Evolutionary conservation across 345 rosid species (phyloP).

Genomic region (Brassica juncea): DNA sequence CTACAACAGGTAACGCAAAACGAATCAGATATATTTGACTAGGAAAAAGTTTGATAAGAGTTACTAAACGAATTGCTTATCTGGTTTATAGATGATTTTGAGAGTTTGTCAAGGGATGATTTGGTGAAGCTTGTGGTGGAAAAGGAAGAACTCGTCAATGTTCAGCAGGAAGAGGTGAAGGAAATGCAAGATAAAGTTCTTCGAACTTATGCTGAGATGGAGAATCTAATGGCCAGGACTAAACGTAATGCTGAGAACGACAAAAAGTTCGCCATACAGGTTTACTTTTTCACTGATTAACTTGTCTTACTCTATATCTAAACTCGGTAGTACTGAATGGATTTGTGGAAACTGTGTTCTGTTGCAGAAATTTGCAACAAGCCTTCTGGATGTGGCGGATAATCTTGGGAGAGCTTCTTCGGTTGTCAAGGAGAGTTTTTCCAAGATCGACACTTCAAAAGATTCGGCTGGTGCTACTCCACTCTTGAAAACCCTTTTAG

Average conservation of each 20-base stretch:
- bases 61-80: slow-evolving; percentile 52
- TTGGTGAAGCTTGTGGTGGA: slow-evolving; percentile 71
- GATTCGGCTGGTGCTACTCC: slow-evolving; percentile 65
- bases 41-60: slow-evolving; percentile 37
- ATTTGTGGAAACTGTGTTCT: not conserved
- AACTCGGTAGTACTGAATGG: not conserved
- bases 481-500: slow-evolving; percentile 72
- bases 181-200: slow-evolving; percentile 79
- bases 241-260: slow-evolving; percentile 87
- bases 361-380: slow-evolving; percentile 75
- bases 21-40: slow-evolving; percentile 48
- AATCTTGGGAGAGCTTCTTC: slow-evolving; percentile 90
- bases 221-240: slow-evolving; percentile 83
- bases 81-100: slow-evolving; percentile 62
- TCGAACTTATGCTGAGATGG: slow-evolving; percentile 78
- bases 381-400: slow-evolving; percentile 87
- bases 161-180: slow-evolving; percentile 60
- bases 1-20: slow-evolving; percentile 32
- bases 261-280: slow-evolving; percentile 92
- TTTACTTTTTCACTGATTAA: slow-evolving; percentile 12
- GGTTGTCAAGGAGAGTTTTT: slow-evolving; percentile 74
- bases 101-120: slow-evolving; percentile 67
- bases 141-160: slow-evolving; percentile 74
- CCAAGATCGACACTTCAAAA: slow-evolving; percentile 63
- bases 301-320: slow-evolving; percentile 1